Evolutionary conservation across 2,329 filamentous ascomycete genomes (phyloP).

Genomic region (Aureobasidium musti): DNA sequence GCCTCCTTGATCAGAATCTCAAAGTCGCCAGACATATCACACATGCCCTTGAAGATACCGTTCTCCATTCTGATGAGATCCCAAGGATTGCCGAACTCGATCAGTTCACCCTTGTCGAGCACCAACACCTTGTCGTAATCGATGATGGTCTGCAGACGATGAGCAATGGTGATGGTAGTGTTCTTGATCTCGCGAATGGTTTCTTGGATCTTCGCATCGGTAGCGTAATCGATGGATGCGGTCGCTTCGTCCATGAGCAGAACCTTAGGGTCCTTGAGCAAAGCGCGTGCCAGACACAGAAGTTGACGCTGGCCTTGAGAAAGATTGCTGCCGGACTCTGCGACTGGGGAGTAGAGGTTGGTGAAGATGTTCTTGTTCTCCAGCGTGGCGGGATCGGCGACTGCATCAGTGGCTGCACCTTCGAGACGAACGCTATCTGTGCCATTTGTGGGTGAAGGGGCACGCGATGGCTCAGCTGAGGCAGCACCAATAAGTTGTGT

Average conservation of each 20-base stretch:
- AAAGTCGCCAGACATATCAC: conserved; percentile 66
- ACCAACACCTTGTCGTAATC: conserved; percentile 98
- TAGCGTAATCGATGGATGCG: conserved; percentile 94
- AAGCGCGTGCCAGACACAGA: conserved; percentile 85
- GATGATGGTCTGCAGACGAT: conserved; percentile 92
- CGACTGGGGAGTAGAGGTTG: conserved; percentile 78
- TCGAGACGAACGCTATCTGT: conserved; percentile 5
- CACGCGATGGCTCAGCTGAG: conserved; percentile 45
- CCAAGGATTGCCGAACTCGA: conserved; percentile 90
- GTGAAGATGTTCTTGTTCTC: conserved; percentile 96
- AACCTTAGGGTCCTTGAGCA: conserved; percentile 88
- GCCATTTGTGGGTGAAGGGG: conserved; percentile 39
- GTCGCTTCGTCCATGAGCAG: conserved; percentile 99
- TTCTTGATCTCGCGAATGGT: conserved; percentile 89
- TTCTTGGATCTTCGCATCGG: conserved; percentile 92
- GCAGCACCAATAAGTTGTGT: conserved; percentile 77
- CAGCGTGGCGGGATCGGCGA: conserved; percentile 45
- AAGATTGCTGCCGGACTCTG: conserved; percentile 89
- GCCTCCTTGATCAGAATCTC: conserved; percentile 60
- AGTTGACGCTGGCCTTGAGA: conserved; percentile 96
- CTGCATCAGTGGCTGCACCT: conserved; percentile 28
- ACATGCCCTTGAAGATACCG: conserved; percentile 68
- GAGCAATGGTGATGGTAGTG: conserved; percentile 95
- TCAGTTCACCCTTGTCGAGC: conserved; percentile 80
- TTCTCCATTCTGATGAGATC: conserved; percentile 72